Conservation (phyloP, 176 grass and related monocot species). For the Microstegium vimineum region DNA sequence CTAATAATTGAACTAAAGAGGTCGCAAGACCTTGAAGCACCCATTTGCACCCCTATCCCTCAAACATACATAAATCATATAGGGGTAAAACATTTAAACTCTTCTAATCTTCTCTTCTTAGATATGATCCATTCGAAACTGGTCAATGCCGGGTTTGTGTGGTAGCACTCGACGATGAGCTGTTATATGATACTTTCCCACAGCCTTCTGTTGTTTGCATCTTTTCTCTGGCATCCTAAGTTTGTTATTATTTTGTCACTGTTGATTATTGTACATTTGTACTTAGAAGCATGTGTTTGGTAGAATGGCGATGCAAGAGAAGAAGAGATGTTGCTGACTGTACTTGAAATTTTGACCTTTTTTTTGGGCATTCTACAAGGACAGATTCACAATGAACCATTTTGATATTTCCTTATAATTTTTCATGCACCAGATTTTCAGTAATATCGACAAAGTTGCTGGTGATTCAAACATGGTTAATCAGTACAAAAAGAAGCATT, state of each 20-base stretch:
- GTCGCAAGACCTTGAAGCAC: neutral
- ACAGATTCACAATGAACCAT: conserved; percentile 8
- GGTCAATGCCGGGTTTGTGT: neutral
- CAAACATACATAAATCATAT: neutral
- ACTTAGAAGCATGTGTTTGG: neutral
- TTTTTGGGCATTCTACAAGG: neutral
- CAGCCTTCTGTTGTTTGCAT: conserved; percentile 20
- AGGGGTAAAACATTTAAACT: neutral
- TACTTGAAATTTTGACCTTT: neutral
- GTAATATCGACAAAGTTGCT: conserved; percentile 54
- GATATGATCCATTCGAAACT: conserved; percentile 6
- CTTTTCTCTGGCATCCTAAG: conserved; percentile 6
- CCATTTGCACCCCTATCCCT: neutral
- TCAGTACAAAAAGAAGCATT: conserved; percentile 73
- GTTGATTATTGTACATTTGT: neutral
- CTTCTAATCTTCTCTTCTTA: conserved; percentile 17
- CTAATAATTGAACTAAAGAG: neutral
- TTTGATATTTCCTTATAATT: conserved; percentile 23
- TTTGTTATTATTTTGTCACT: conserved; percentile 9
- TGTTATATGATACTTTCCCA: neutral
- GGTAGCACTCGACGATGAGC: neutral
- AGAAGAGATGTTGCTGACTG: neutral
- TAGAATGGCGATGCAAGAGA: neutral
- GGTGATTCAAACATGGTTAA: conserved; percentile 40
- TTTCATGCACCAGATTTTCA: conserved; percentile 59